These are phyloP conservation scores for Clitopilus passeckerianus DNA, from an alignment of 768 basidiomycete species.

Conservation along the genomic window DNA sequence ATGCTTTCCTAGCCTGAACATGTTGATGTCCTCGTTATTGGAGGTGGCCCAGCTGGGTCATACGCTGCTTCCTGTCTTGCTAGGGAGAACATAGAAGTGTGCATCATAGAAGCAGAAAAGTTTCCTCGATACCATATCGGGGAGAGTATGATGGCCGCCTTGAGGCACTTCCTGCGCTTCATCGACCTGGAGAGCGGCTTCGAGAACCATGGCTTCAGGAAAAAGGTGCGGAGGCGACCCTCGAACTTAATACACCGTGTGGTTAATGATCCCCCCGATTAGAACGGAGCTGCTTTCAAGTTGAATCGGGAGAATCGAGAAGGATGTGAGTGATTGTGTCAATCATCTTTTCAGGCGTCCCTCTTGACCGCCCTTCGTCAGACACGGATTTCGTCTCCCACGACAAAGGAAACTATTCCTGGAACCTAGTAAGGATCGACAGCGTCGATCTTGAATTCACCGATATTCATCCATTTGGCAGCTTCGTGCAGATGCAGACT, in stretches of 20 bases:
- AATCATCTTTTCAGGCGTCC: background rate
- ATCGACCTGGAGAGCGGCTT: slow-evolving; percentile 45
- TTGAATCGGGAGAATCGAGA: slow-evolving; percentile 51
- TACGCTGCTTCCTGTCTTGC: slow-evolving; percentile 42
- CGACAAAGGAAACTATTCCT: slow-evolving; percentile 41
- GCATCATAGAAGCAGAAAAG: slow-evolving; percentile 34
- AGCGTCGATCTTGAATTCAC: background rate
- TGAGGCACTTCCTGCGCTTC: slow-evolving; percentile 46
- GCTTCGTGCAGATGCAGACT: slow-evolving; percentile 50
- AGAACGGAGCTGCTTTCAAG: slow-evolving; percentile 60
- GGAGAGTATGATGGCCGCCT: slow-evolving; percentile 25
- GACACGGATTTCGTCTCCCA: slow-evolving; percentile 53
- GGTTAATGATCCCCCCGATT: background rate
- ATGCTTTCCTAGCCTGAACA: background rate
- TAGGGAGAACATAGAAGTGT: slow-evolving; percentile 32
- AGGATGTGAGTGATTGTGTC: slow-evolving; percentile 38
- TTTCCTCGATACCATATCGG: slow-evolving; percentile 36
- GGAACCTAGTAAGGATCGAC: slow-evolving; percentile 45
- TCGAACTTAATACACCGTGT: background rate
- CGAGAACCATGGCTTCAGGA: slow-evolving; percentile 34
- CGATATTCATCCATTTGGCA: slow-evolving; percentile 7
- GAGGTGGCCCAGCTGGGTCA: slow-evolving; percentile 43
- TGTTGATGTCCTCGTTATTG: slow-evolving; percentile 27
- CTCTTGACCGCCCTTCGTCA: slow-evolving; percentile 12
- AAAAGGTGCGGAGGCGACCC: slow-evolving; percentile 31